Conservation (phyloP, 768 basidiomycete species). For the Agrocybe praecox region DNA sequence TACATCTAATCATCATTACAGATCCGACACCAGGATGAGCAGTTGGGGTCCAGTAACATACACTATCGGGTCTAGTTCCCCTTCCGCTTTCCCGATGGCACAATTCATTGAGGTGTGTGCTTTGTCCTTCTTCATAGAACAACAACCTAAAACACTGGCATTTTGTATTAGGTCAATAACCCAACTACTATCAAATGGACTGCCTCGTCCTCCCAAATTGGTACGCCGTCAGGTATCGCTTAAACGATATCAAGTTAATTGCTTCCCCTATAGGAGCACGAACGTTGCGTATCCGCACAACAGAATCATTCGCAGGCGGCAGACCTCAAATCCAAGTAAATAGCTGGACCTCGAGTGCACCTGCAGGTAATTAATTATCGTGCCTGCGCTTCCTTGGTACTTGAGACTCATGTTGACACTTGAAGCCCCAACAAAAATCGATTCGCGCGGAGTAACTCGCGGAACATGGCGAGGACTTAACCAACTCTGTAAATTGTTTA, state of each 20-base stretch:
- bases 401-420: neutral
- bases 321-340: constrained; percentile 48
- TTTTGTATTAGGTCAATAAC: constrained; percentile 38
- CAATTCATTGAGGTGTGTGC: constrained; percentile 40
- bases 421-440: constrained; percentile 37
- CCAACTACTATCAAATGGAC: constrained; percentile 46
- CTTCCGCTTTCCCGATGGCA: constrained; percentile 51
- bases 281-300: constrained; percentile 48
- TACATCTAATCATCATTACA: constrained; percentile 7
- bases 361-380: constrained; percentile 32
- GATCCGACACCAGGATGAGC: constrained; percentile 48
- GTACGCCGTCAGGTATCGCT: constrained; percentile 15
- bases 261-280: constrained; percentile 35
- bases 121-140: neutral
- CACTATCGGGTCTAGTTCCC: constrained; percentile 42
- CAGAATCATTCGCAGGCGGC: constrained; percentile 48
- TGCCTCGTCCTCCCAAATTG: constrained; percentile 43
- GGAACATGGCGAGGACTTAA: constrained; percentile 54
- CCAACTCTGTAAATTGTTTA: constrained; percentile 38
- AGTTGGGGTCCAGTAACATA: constrained; percentile 48
- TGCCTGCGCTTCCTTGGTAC: neutral
- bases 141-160: neutral
- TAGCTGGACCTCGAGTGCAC: constrained; percentile 42
- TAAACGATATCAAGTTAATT: neutral
- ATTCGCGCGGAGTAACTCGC: constrained; percentile 51